These are phyloP conservation scores for Areca catechu DNA, from an alignment of 176 grass and related monocot species.

Conservation along the genomic window DNA sequence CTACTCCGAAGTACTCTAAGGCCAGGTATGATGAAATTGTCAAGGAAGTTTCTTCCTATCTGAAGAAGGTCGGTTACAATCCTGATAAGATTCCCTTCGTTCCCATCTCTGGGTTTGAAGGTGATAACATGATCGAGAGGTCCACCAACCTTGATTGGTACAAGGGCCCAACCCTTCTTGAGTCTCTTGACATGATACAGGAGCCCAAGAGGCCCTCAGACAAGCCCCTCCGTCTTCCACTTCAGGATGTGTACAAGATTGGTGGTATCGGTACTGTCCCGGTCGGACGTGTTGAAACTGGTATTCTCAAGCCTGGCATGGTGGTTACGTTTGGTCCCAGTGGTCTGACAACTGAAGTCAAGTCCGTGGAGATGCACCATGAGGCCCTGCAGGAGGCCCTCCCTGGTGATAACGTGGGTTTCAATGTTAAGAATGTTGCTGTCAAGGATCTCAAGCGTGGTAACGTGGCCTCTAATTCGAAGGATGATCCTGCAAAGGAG, in stretches of 20 bases:
- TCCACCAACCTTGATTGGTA: slow-evolving; percentile 86
- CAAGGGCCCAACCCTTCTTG: slow-evolving; percentile 74
- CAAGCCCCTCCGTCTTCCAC: slow-evolving; percentile 9
- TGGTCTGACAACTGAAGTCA: slow-evolving; percentile 12
- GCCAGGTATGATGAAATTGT: slow-evolving; percentile 12
- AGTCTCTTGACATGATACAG: slow-evolving; percentile 65
- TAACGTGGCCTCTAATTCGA: background rate
- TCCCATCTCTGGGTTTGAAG: slow-evolving; percentile 14
- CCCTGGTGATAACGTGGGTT: slow-evolving; percentile 53
- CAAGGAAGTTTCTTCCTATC: slow-evolving; percentile 10
- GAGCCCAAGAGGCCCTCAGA: slow-evolving; percentile 39
- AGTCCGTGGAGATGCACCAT: slow-evolving; percentile 13
- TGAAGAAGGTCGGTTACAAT: slow-evolving; percentile 20
- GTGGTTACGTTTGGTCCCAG: slow-evolving; percentile 6
- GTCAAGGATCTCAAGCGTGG: background rate
- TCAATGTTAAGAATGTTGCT: background rate
- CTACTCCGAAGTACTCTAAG: slow-evolving; percentile 4
- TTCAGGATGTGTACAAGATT: slow-evolving; percentile 17
- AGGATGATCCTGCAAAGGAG: slow-evolving; percentile 14
- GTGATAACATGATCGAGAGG: slow-evolving; percentile 21
- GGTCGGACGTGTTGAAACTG: slow-evolving; percentile 53
- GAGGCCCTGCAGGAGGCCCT: background rate
- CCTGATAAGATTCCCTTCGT: slow-evolving; percentile 71
- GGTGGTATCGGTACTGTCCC: slow-evolving; percentile 8
- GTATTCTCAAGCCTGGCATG: slow-evolving; percentile 17